phyloP scores from a whole-genome alignment of 805 yeast genomes.

The Starmerella vaccinii region DNA sequence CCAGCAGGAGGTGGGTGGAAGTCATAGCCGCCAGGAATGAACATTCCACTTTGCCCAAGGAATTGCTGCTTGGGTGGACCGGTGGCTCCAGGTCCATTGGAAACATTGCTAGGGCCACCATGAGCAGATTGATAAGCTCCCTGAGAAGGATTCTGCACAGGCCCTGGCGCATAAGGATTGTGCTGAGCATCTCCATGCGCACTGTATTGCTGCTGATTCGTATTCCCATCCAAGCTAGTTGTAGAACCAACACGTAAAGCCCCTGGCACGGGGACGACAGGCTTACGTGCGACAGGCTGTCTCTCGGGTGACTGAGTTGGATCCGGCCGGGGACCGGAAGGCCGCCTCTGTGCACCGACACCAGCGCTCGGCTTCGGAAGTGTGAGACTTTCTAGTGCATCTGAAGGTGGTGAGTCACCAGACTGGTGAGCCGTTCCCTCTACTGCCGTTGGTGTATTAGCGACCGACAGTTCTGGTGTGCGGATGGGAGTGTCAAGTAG shows the following conservation, averaged over 20 bases:
- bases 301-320: conserved; percentile 6
- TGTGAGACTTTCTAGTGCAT: not conserved
- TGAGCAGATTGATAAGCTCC: too few species aligned
- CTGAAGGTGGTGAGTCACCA: conserved; percentile 6
- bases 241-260: not conserved
- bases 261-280: not conserved
- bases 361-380: conserved; percentile 1
- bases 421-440: not conserved
- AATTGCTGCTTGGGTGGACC: not conserved
- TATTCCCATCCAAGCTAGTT: not conserved
- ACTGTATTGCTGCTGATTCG: not conserved
- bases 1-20: not conserved
- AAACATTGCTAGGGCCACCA: not conserved
- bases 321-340: conserved; percentile 18
- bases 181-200: not conserved
- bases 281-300: conserved; percentile 1
- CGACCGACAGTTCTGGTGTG: conserved; percentile 13
- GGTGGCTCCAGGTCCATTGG: not conserved
- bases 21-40: not conserved
- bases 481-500: conserved; percentile 19
- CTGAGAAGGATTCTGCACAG: too few species aligned
- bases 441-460: not conserved
- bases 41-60: not conserved
- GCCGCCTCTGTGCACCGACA: conserved; percentile 9
- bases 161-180: not conserved